Conservation (phyloP, 139 green algal genomes). For the Picochlorum sp. region DNA sequence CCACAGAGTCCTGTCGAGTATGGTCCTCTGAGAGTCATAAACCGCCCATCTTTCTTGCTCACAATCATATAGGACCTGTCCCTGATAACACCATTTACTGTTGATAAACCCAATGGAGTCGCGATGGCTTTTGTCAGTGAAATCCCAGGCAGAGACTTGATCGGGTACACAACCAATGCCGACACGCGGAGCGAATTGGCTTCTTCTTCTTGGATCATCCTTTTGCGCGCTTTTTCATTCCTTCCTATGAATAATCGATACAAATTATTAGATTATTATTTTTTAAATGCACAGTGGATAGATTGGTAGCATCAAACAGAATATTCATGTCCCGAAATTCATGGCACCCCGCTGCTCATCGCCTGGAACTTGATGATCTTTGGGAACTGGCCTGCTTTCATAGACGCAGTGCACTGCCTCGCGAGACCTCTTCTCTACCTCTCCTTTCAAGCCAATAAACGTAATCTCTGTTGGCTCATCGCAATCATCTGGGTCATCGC, state of each 20-base stretch:
- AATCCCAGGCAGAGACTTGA: constrained; percentile 43
- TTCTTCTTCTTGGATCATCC: too few relatives aligned
- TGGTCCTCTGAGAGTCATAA: background rate
- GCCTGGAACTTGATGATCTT: constrained; percentile 29
- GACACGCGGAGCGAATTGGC: too few relatives aligned
- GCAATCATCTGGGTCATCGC: constrained; percentile 4
- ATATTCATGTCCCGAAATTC: background rate
- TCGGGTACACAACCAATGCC: constrained; percentile 24
- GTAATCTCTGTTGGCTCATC: constrained; percentile 49
- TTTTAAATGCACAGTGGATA: too few relatives aligned
- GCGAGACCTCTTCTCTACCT: constrained; percentile 58
- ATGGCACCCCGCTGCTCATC: background rate
- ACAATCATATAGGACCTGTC: constrained; percentile 58
- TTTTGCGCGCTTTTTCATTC: too few relatives aligned
- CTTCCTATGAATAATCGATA: too few relatives aligned
- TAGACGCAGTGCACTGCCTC: constrained; percentile 79
- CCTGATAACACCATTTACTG: constrained; percentile 28
- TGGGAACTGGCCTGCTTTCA: constrained; percentile 56
- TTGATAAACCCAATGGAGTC: constrained; percentile 16
- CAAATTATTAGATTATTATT: too few relatives aligned
- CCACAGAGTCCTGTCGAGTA: background rate
- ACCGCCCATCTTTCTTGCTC: background rate
- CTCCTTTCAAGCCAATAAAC: constrained; percentile 80
- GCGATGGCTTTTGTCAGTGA: background rate
- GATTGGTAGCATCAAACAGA: too few relatives aligned